These are phyloP conservation scores for Striga asiatica DNA, from an alignment of 257 asterid genomes.

Conservation along the genomic window DNA sequence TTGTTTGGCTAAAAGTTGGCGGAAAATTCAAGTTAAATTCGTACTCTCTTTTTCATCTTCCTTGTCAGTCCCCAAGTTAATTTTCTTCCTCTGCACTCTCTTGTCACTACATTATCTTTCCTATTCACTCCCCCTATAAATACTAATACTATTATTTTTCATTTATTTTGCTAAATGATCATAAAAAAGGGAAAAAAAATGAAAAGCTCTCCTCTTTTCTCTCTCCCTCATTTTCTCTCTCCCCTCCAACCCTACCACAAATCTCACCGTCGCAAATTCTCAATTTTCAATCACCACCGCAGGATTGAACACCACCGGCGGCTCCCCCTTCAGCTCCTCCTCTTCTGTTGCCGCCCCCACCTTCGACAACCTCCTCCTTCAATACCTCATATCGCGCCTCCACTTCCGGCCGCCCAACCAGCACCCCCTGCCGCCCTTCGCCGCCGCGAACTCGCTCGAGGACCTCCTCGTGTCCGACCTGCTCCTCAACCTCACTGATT, in stretches of 20 bases:
- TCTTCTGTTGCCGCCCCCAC: constrained; percentile 54
- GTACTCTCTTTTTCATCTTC: no score
- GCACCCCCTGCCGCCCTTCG: constrained; percentile 34
- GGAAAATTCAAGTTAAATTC: no score
- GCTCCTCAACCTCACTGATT: constrained; percentile 37
- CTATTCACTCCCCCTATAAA: no score
- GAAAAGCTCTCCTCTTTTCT: not conserved
- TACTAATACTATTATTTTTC: no score
- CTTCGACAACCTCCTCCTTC: constrained; percentile 84
- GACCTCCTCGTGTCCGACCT: constrained; percentile 68
- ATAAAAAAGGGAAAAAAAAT: no score
- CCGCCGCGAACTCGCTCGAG: constrained; percentile 48
- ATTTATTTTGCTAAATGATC: no score
- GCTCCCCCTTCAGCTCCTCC: constrained; percentile 30
- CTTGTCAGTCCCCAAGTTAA: no score
- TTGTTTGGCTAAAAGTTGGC: no score
- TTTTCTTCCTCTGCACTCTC: no score
- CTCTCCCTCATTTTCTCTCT: not conserved
- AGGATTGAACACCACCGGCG: constrained; percentile 26
- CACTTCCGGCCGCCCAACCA: constrained; percentile 41
- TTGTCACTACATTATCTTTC: no score
- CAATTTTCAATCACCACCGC: constrained; percentile 11
- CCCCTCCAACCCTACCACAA: constrained; percentile 28
- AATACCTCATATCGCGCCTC: constrained; percentile 73
- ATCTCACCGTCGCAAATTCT: constrained; percentile 14